Percentiles rank a stretch among this genome's conserved stretches.
phyloP scores from a whole-genome alignment of 805 yeast species.

The Wickerhamomyces xylosicus region DNA sequence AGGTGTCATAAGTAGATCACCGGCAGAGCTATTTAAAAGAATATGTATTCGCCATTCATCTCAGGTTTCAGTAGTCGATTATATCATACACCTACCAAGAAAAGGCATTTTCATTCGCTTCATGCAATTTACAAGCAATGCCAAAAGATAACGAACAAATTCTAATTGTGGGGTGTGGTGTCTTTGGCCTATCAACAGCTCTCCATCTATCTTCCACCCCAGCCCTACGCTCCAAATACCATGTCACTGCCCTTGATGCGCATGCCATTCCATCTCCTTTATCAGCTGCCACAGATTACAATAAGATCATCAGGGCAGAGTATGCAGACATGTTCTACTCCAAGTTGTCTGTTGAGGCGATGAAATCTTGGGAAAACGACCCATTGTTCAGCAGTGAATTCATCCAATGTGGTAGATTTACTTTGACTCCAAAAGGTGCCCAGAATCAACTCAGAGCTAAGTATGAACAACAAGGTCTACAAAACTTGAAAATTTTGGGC shows the following conservation, averaged over 20 bases:
- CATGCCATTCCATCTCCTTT: conserved; percentile 32
- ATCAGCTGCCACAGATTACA: conserved; percentile 39
- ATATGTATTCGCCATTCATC: too few species aligned
- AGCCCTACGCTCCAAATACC: conserved; percentile 1
- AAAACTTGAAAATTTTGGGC: conserved; percentile 21
- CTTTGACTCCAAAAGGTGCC: conserved; percentile 21
- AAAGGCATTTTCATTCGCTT: too few species aligned
- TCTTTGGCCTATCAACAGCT: conserved; percentile 36
- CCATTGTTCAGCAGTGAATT: conserved; percentile 24
- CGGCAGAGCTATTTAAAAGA: too few species aligned
- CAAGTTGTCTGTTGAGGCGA: conserved; percentile 34
- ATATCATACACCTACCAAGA: too few species aligned
- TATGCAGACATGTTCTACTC: conserved; percentile 34
- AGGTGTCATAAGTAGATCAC: too few species aligned
- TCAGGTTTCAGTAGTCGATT: too few species aligned
- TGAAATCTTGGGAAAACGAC: conserved; percentile 26
- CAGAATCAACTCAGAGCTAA: conserved; percentile 23
- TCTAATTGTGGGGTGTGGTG: conserved; percentile 29
- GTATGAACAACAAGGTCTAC: conserved; percentile 28
- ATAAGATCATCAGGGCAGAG: conserved; percentile 39
- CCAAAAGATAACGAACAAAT: conserved; percentile 3
- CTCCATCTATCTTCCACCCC: conserved; percentile 23
- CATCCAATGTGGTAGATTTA: conserved; percentile 31
- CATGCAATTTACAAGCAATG: not conserved
- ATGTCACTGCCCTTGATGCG: conserved; percentile 29